These are phyloP conservation scores for Hypoxylon sp. DNA, from an alignment of 2,329 filamentous ascomycete species.

Conservation along the genomic window DNA sequence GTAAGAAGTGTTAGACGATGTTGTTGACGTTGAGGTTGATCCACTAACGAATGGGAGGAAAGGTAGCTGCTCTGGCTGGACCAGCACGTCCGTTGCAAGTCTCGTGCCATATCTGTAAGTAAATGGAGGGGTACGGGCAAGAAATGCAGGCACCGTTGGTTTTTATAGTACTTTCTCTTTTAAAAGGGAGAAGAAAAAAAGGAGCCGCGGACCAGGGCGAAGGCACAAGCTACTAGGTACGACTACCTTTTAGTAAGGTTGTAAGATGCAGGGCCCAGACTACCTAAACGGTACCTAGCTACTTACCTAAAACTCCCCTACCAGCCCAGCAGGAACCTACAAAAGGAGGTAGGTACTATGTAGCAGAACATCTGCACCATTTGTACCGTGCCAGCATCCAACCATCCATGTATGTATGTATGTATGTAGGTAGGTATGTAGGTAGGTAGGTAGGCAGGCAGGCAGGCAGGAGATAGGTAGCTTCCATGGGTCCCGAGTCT, in stretches of 20 bases:
- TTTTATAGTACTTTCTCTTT: slow-evolving; percentile 38
- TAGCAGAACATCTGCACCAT: no score
- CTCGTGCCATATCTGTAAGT: slow-evolving; percentile 39
- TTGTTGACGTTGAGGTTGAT: slow-evolving; percentile 29
- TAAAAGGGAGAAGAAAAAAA: slow-evolving; percentile 30
- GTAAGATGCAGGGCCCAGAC: slow-evolving; percentile 35
- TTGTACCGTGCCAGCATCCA: slow-evolving; percentile 18
- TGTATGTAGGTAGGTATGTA: no score
- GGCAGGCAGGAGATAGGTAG: no score
- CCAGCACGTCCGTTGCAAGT: slow-evolving; percentile 37
- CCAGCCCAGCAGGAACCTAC: no score
- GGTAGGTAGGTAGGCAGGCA: no score
- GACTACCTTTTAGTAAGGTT: slow-evolving; percentile 33
- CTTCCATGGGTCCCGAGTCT: no score
- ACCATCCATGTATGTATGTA: no score
- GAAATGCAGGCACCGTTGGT: slow-evolving; percentile 33
- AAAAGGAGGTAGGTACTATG: no score
- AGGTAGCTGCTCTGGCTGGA: slow-evolving; percentile 35
- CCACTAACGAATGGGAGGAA: slow-evolving; percentile 26
- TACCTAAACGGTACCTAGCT: slow-evolving; percentile 23
- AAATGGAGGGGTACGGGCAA: slow-evolving; percentile 34
- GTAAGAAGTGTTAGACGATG: slow-evolving; percentile 16
- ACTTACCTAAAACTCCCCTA: slow-evolving; percentile 12
- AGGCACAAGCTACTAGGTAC: slow-evolving; percentile 32
- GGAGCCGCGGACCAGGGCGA: slow-evolving; percentile 37